Base-by-base conservation (phyloP, 768 basidiomycete genomes). In the Arthromyces matolae region DNA sequence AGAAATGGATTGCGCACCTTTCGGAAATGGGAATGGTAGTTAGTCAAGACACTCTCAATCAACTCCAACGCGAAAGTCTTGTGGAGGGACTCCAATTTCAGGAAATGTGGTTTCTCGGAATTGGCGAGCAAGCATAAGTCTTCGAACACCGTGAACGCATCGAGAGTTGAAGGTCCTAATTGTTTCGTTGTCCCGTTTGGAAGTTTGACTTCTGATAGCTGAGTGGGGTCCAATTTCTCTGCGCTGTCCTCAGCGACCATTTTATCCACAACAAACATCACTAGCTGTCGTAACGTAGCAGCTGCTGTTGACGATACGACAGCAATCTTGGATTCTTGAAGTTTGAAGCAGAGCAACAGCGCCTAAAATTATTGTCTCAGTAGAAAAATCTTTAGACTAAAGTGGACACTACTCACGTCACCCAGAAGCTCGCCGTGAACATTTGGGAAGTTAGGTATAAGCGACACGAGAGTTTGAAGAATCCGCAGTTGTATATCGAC, bases 261-360 rank as follows among this genome's bases (percentile, higher is more conserved):
- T 62, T 95, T 93, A 68, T 99, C 96, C 35, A 97, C 89, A 14
- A 97, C 85, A 55, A 97, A 90, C 94, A 99, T 97, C 36, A 98
- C 91, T 1, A 97, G 76, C 62, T 98, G 95, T 2, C 94, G 85
- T 4, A 97, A 78, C 0, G 94, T 97, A 0, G 96, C 96, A 3
- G 94, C 94, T 2, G 95, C 95, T 3, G 96, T 98, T 0, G 92
- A 94, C 3, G 93, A 95, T 6, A 99, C 95, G 20, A 98, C 95
- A 0, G 93, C 89, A 19, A 94, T 96, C 53, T 90, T 84, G 0
- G 92, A 94, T 50, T 97, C 96, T 65, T 97, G 93, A 20, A 97
- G 71, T 64, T 85, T 92, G 77, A 98, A 98, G 60, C 93, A 97
- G 7, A 97, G 69, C n/a, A 95, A 69, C 0, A 98, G 73, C 0